Evolutionary conservation across 345 rosid species (phyloP), one percentile per base, ranked within the genome.

Genomic region (Psidium friedrichsthalianum): DNA sequence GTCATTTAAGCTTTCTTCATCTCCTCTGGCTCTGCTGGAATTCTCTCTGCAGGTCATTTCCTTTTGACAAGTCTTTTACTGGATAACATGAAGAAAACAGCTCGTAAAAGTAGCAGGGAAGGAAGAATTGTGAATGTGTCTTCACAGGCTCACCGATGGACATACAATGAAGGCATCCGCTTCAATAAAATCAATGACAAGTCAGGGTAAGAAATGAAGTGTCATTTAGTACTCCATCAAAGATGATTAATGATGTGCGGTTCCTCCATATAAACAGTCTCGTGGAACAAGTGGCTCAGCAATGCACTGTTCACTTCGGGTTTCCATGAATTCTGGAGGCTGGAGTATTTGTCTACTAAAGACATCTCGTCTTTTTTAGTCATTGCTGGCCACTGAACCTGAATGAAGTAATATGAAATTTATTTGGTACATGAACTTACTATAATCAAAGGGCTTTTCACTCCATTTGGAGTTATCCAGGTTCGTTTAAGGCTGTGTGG

Each of bases 51-150:
- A 93, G 98, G 97, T 82, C 97, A 95, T 91, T 95, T 95, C 90
- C 95, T 94, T 82, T 82, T 95, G 87, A 90, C 95, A 8, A 90
- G 89, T 56, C 96, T 93, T 85, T 89, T 94, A 87, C 88, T 94
- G 94, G 96, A 92, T 20, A 93, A 85, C 1, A 94, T 94, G 98
- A 95, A 92, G 92, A 92, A 92, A 86, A 91, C 97, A 56, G 92
- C 94, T 42, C 88, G 16, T 42, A 88, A 91, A 89, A 92, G 94
- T 86, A 88, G 82, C 61, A 93, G 84, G 88, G 95, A 94, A 92
- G 96, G 98, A 86, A 92, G 98, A 87, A 93, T 95, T 85, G 90
- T 94, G 21, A 90, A 88, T 29, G 95, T 95, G 21, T 88, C 98
- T 21, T 95, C 96, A n/a, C 91, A 89, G 85, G 96, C 90, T 84